phyloP scores from a whole-genome alignment of 805 yeast genomes.

The Metschnikowia arizonensis region DNA sequence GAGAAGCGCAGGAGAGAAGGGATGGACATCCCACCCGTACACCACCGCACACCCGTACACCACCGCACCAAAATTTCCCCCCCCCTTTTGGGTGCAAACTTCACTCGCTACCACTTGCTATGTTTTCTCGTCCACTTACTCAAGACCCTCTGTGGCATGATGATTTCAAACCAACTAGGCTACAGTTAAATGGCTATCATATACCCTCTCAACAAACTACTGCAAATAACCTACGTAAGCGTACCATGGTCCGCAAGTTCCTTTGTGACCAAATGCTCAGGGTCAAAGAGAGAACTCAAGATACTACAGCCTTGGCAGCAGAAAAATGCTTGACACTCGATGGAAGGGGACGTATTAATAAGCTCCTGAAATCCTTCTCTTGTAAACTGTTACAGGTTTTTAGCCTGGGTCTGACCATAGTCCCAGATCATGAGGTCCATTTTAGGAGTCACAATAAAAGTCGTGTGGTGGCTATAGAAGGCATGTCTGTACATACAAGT shows the following conservation, averaged over 20 bases:
- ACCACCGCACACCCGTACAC: not conserved
- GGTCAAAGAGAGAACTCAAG: constrained; percentile 7
- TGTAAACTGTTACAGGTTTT: not conserved
- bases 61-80: too few relatives aligned
- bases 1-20: not conserved
- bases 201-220: not conserved
- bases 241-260: constrained; percentile 13
- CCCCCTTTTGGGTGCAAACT: constrained; percentile 8
- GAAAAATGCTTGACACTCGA: constrained; percentile 1
- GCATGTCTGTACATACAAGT: constrained; percentile 43
- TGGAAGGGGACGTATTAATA: not conserved
- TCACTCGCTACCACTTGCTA: constrained; percentile 15
- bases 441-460: not conserved
- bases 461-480: constrained; percentile 32
- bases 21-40: not conserved
- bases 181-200: not conserved
- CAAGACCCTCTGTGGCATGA: constrained; percentile 1
- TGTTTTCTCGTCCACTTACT: constrained; percentile 6
- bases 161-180: not conserved
- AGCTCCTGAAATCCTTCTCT: not conserved
- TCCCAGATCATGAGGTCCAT: not conserved
- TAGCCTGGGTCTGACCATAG: not conserved
- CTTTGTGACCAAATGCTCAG: constrained; percentile 13
- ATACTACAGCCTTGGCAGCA: not conserved
- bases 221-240: constrained; percentile 11